Evolutionary conservation across 805 yeast species (phyloP).

Genomic region (Kodamaea neixiangensis): DNA sequence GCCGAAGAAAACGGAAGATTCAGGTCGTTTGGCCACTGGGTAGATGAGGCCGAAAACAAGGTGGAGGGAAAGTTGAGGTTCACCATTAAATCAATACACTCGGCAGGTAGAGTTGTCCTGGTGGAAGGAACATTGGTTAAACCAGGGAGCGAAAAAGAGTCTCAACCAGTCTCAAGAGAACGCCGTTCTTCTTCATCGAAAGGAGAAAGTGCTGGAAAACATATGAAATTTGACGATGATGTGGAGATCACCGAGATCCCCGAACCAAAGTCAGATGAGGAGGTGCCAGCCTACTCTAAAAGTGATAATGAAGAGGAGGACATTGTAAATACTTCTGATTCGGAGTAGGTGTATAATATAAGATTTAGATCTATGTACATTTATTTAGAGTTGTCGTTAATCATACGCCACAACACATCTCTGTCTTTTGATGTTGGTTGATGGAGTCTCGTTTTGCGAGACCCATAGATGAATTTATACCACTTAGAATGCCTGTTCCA

Average conservation of each 20-base stretch:
- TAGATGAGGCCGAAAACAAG: conserved; percentile 68
- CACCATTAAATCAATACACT: conserved; percentile 68
- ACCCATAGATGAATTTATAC: conserved; percentile 28
- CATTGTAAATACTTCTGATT: conserved; percentile 20
- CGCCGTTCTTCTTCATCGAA: conserved; percentile 28
- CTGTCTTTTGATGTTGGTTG: conserved; percentile 38
- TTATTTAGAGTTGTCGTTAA: conserved; percentile 33
- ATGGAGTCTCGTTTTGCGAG: conserved; percentile 26
- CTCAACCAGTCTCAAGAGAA: conserved; percentile 54
- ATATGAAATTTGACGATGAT: conserved; percentile 45
- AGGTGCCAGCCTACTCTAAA: conserved; percentile 20
- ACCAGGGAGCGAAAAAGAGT: conserved; percentile 57
- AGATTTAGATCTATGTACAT: not conserved
- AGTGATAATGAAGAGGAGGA: conserved; percentile 26
- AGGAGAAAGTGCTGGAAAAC: conserved; percentile 22
- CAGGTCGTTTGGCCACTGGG: conserved; percentile 84
- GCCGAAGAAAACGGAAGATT: conserved; percentile 29
- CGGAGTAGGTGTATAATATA: conserved; percentile 22
- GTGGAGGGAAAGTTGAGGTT: conserved; percentile 84
- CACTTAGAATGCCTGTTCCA: conserved; percentile 18
- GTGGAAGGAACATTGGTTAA: conserved; percentile 81
- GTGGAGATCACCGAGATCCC: conserved; percentile 18
- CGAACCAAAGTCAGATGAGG: conserved; percentile 18
- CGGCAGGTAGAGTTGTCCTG: conserved; percentile 79
- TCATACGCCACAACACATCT: conserved; percentile 46